Conservation (phyloP, 306 rosid genomes). For the Quercus mongolica region DNA sequence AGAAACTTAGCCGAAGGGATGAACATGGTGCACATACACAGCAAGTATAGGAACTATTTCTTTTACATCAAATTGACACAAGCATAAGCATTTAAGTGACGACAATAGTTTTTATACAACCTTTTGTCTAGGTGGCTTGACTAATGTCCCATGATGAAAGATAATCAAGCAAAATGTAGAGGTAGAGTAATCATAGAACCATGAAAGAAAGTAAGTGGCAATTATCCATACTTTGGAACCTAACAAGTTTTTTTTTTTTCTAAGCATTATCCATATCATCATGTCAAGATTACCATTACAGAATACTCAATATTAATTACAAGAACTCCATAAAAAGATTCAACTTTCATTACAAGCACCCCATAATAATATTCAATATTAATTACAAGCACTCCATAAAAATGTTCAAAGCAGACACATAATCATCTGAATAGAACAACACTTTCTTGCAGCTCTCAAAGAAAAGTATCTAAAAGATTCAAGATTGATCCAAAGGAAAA, state of each 20-base stretch:
- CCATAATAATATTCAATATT: not conserved
- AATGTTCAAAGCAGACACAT: not conserved
- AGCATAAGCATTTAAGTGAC: not conserved
- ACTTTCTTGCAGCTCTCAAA: not conserved
- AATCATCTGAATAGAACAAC: not conserved
- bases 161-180: not conserved
- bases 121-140: not conserved
- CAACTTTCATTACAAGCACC: not conserved
- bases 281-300: not conserved
- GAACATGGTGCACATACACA: not conserved
- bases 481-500: not conserved
- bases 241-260: not conserved
- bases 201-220: not conserved
- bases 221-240: not conserved
- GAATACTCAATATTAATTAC: not conserved
- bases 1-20: not conserved
- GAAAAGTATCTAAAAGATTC: not conserved
- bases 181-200: not conserved
- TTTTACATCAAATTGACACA: not conserved
- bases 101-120: not conserved
- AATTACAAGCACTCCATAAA: not conserved
- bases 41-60: not conserved
- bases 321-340: not conserved
- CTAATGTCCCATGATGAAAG: not conserved
- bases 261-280: not conserved